Percentiles rank a stretch among this genome's conserved stretches.
Evolutionary conservation across 2,329 filamentous ascomycete genomes (phyloP).

Genomic region (Peltaster fructicola): DNA sequence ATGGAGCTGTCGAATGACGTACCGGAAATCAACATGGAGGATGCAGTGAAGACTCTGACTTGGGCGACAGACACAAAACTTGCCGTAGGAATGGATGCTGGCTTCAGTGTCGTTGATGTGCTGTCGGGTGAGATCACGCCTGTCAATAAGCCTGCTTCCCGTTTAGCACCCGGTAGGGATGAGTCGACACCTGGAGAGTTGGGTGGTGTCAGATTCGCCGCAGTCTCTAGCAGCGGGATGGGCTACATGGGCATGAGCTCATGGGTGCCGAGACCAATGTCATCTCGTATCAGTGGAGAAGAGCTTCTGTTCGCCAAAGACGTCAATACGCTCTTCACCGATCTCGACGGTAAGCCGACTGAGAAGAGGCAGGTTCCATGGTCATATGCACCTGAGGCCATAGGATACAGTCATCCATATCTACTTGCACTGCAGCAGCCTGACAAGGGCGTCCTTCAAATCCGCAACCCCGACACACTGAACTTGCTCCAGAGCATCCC

Average conservation of each 20-base stretch:
- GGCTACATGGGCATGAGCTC: conserved; percentile 90
- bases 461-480: conserved; percentile 81
- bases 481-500: conserved; percentile 75
- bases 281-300: conserved; percentile 62
- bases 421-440: conserved; percentile 72
- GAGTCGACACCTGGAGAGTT: conserved; percentile 34
- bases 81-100: conserved; percentile 77
- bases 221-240: conserved; percentile 73
- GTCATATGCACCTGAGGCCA: conserved; percentile 69
- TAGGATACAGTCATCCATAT: conserved; percentile 95
- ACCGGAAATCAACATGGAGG: conserved; percentile 60
- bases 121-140: conserved; percentile 56
- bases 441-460: conserved; percentile 68
- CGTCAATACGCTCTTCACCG: conserved; percentile 85
- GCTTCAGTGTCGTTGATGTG: conserved; percentile 79
- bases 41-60: conserved; percentile 71
- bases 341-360: conserved; percentile 62
- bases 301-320: conserved; percentile 93
- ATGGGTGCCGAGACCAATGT: conserved; percentile 79
- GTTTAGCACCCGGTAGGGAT: conserved; percentile 6
- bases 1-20: conserved; percentile 66
- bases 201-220: conserved; percentile 52
- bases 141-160: conserved; percentile 35
- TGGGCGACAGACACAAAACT: conserved; percentile 81
- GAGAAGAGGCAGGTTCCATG: conserved; percentile 85